Percentiles rank a stretch among this genome's conserved stretches.
Conservation (phyloP, 1,284 basidiomycete species). For the Athelia psychrophila region DNA sequence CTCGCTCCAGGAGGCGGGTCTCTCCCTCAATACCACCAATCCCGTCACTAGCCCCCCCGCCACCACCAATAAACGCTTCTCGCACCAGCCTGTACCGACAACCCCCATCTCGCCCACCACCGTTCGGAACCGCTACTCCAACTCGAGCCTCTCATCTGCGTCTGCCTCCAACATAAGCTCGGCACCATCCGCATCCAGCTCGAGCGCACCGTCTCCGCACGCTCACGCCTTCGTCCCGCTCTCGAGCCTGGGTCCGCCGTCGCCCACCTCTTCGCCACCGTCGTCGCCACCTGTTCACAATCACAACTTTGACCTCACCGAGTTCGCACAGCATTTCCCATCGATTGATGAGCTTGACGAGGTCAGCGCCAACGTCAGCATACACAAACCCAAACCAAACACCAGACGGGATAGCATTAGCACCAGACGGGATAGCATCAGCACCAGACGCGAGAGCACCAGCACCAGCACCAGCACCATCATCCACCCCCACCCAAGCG, state of each 20-base stretch:
- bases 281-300: conserved; percentile 44
- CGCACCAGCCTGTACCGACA: conserved; percentile 36
- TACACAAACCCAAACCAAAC: too few species aligned
- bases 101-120: conserved; percentile 25
- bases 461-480: conserved; percentile 2
- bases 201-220: conserved; percentile 27
- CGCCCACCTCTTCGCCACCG: conserved; percentile 60
- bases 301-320: conserved; percentile 38
- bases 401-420: conserved; percentile 40
- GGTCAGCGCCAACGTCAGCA: too few species aligned
- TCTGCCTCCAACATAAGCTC: conserved; percentile 12
- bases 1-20: conserved; percentile 64
- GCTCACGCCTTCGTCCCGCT: conserved; percentile 62
- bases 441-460: conserved; percentile 17
- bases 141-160: conserved; percentile 14
- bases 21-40: conserved; percentile 53
- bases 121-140: conserved; percentile 11
- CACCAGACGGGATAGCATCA: conserved; percentile 29
- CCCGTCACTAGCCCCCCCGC: too few species aligned
- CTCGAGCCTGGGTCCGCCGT: conserved; percentile 68
- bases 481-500: too few species aligned
- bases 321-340: conserved; percentile 64
- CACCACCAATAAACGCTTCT: neutral
- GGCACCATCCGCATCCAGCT: conserved; percentile 25
- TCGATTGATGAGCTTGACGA: conserved; percentile 75